Percentiles rank a stretch among this genome's conserved stretches.
These are phyloP conservation scores for Neurospora sp. DNA, from an alignment of 495 filamentous ascomycete genomes.

Conservation along the genomic window DNA sequence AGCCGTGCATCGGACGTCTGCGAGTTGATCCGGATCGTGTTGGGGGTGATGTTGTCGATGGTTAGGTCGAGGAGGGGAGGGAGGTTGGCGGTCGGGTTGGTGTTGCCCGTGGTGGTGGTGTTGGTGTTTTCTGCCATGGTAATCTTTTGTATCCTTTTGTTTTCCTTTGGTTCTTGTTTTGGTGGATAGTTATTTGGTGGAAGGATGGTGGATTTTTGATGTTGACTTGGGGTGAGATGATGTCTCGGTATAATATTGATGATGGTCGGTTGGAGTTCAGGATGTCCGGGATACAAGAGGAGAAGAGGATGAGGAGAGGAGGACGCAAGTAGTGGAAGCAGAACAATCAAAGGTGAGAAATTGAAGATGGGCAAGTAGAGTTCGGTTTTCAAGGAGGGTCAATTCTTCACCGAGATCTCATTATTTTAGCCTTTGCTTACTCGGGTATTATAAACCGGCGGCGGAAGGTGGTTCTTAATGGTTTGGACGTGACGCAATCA, in stretches of 20 bases:
- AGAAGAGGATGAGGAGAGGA: neutral
- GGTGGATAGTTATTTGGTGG: neutral
- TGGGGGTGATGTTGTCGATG: constrained; percentile 75
- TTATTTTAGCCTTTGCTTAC: neutral
- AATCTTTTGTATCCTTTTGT: neutral
- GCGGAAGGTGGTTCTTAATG: no score
- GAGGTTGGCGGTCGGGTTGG: constrained; percentile 7
- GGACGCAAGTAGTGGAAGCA: neutral
- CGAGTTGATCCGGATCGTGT: constrained; percentile 64
- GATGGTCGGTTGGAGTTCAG: no score
- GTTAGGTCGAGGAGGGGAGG: constrained; percentile 58
- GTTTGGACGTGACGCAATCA: neutral
- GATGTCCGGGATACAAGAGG: neutral
- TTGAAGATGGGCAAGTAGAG: neutral
- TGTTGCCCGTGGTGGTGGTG: neutral
- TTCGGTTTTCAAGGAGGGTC: neutral
- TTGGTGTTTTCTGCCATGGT: neutral
- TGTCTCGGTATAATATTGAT: neutral
- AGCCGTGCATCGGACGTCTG: constrained; percentile 54
- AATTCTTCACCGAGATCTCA: neutral
- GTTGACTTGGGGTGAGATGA: neutral
- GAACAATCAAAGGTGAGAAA: neutral
- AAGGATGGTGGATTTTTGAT: neutral
- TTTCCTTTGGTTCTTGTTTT: neutral
- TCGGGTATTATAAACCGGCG: neutral